These are phyloP conservation scores for Cordyceps tenuipes DNA, from an alignment of 2,329 filamentous ascomycete species.

Conservation along the genomic window DNA sequence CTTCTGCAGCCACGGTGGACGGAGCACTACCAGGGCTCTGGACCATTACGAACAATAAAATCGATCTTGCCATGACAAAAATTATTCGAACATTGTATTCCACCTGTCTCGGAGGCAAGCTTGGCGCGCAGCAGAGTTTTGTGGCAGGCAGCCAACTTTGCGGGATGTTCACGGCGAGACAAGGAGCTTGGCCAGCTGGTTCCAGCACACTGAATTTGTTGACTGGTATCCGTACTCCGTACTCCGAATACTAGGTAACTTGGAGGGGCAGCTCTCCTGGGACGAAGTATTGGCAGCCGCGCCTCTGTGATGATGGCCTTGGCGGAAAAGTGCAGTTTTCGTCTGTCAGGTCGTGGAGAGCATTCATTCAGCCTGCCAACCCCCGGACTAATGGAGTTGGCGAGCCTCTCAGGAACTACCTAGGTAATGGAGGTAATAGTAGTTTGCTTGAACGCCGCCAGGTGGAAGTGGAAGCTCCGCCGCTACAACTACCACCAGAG, in stretches of 20 bases:
- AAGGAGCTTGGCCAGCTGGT: not conserved
- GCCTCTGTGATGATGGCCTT: not conserved
- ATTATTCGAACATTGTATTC: not conserved
- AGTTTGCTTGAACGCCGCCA: not conserved
- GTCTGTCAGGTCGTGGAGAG: not conserved
- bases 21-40: not conserved
- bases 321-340: not conserved
- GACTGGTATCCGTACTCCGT: not conserved
- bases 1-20: not conserved
- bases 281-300: not conserved
- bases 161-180: not conserved
- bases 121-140: not conserved
- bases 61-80: not conserved
- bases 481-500: not conserved
- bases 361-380: not conserved
- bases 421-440: too few species aligned
- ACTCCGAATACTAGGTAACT: not conserved
- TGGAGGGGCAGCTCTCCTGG: too few species aligned
- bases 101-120: not conserved
- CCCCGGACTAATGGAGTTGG: not conserved
- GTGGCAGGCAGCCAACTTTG: too few species aligned
- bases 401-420: not conserved
- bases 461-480: not conserved
- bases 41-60: not conserved
- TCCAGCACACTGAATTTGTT: not conserved